These are phyloP conservation scores for Phytophthora foliorum DNA, from an alignment of 352 stramenopile species.

Conservation along the genomic window DNA sequence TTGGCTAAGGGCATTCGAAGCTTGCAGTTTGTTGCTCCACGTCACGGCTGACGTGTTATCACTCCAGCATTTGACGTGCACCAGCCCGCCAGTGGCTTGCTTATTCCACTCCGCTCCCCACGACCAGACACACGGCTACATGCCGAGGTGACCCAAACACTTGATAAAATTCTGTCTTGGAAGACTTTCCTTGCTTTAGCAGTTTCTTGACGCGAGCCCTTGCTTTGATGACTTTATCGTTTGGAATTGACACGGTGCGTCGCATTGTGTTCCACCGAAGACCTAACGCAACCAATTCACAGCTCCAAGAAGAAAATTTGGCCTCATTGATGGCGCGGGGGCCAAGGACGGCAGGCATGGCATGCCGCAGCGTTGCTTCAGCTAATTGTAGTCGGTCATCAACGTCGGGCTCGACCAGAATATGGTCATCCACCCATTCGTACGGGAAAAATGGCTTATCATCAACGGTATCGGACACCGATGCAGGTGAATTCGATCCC, in stretches of 20 bases:
- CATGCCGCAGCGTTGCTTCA: conserved; percentile 5
- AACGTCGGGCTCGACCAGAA: conserved; percentile 25
- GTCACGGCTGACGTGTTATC: conserved; percentile 34
- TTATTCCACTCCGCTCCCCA: background rate
- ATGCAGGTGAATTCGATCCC: conserved; percentile 9
- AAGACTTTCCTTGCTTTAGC: background rate
- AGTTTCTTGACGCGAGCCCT: background rate
- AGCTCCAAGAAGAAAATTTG: conserved; percentile 31
- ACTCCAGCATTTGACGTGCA: conserved; percentile 9
- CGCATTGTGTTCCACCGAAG: background rate
- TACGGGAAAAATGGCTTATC: conserved; percentile 21
- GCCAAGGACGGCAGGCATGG: conserved; percentile 29
- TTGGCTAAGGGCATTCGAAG: conserved; percentile 23
- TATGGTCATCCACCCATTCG: conserved; percentile 47
- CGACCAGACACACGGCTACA: background rate
- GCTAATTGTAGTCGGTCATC: conserved; percentile 2
- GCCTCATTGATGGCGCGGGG: conserved; percentile 34
- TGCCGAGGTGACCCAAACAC: too few relatives aligned
- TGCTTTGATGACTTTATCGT: background rate
- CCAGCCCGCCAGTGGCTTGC: background rate
- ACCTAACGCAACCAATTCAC: background rate
- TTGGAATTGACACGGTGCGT: background rate
- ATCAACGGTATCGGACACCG: conserved; percentile 6
- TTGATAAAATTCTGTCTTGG: too few relatives aligned
- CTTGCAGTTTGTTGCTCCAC: conserved; percentile 27